Base-by-base conservation (phyloP, 2,329 filamentous ascomycete genomes). In the Dactylellina drechsleri region DNA sequence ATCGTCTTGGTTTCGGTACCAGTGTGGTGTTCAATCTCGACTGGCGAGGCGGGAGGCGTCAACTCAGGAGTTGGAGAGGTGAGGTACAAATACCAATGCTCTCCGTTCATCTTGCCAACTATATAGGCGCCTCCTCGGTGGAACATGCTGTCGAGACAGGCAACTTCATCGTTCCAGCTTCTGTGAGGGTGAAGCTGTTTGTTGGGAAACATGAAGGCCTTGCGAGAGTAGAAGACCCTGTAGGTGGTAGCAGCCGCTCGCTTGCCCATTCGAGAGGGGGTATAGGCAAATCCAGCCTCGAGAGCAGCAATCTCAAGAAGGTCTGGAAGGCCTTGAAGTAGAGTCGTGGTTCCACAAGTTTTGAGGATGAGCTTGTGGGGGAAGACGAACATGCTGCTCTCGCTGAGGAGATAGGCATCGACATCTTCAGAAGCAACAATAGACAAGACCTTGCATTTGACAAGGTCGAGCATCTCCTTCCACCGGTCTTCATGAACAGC, bases 381-480 rank as follows among this genome's bases (percentile, higher is more conserved):
- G 83, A 97, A 99, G 79, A 99, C 92, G 82, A 99, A 99, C 93
- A 99, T 97, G 91, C 95, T 98, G 47, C 95, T 98, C 84, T 99
- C 95, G 77, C 95, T 99, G 66, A 99, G 87, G 5, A 99, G 88
- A 82, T 99, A 99, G 78, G 95, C 94, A 81, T 99, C 95, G 79
- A 98, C 91, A 81, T 94, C 90, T 77, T 97, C 93, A 23, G 94
- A 97, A 81, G 94, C 90, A 77, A 99, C 88, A 77, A 97, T 91
- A 2, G 95, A 99, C 66, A 99, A 86, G 66, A 99, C 93, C 85
- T 99, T 95, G 89, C 95, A 99, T 82, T 97, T 96, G 83, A 99
- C 95, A 81, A 97, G 87, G 82, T 99, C 95, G 73, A 99, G 88
- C 95, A 99, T 97, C 72, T 89, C 90, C 82, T 96, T 96, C 95